Base-by-base conservation (phyloP, 116 monocot species). In the Iris pallida region DNA sequence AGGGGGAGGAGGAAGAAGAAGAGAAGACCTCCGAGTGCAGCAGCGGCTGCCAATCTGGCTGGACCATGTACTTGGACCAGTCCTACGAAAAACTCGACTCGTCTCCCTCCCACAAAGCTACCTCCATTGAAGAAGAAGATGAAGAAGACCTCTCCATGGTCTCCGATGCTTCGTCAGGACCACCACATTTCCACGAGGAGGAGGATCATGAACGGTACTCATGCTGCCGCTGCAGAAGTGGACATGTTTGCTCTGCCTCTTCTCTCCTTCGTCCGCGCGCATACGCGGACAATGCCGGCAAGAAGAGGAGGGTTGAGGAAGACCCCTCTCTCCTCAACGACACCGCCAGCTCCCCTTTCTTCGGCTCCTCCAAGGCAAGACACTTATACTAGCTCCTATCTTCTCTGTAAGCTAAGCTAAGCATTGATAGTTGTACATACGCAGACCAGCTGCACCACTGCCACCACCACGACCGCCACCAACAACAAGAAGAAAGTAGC, bases 141-240 rank as follows among this genome's bases (percentile, higher is more conserved):
- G 51, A 80, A 20, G 98, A 93, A 51, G 87, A 85, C 65, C 76
- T 84, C 2, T 93, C 93, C 4, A 93, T 93, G 93, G 80, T 93
- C 71, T 92, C 92, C 47, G 98, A 92, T 79, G 92, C 98, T 57
- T 96, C 96, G 0, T 91, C 92, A 48, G 89, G 89, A 5, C 96
- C 96, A 15, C 96, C 84, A 42, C 82, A 85, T 40, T 57, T 76
- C 71, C 84, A 59, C 20, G 84, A 69, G 2, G 78, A 75, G 14
- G 82, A 81, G 10, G 53, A 68, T 42, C 45, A 75, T 14, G 65
- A 30, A 5, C 51, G 52, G 4, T 30, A 54, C 15, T 54, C 13
- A 47, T 67, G 13, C 57, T 72, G 54, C 61, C 14, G 15, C 19
- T 5, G 48, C 15, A 65, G 42, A 6, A 51, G 46, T 55, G 74